Conservation (phyloP, 2,329 filamentous ascomycete species). For the Aureobasidium mangrovei region DNA sequence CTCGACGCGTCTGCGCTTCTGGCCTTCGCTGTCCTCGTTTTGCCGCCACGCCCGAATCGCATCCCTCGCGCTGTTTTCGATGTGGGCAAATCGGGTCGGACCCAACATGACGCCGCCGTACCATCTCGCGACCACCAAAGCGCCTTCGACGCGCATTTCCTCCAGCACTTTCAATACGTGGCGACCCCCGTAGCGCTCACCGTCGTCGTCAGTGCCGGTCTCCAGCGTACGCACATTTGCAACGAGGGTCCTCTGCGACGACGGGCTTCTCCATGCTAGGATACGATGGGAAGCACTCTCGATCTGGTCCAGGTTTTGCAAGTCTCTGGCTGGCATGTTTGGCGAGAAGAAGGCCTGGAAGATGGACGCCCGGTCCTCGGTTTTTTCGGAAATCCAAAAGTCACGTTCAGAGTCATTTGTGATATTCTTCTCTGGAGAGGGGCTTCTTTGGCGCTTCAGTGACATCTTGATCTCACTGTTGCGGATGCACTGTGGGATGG, state of each 20-base stretch:
- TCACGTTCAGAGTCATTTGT: constrained; percentile 16
- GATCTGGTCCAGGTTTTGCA: constrained; percentile 39
- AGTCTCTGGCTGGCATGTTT: constrained; percentile 30
- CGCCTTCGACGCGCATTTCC: constrained; percentile 36
- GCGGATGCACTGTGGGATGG: no score
- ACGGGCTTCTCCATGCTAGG: constrained; percentile 38
- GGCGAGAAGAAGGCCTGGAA: constrained; percentile 45
- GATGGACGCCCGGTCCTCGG: constrained; percentile 43
- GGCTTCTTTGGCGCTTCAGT: constrained; percentile 13
- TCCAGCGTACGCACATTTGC: constrained; percentile 9
- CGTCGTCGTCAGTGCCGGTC: constrained; percentile 45
- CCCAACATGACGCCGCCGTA: constrained; percentile 47
- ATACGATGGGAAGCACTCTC: constrained; percentile 42
- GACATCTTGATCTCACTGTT: background rate
- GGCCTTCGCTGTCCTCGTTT: constrained; percentile 25
- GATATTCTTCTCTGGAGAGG: constrained; percentile 8
- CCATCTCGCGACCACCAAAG: constrained; percentile 46
- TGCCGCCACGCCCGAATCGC: constrained; percentile 37
- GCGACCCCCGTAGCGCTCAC: constrained; percentile 44
- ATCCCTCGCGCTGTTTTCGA: constrained; percentile 41
- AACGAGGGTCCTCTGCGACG: constrained; percentile 10
- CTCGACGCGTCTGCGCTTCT: constrained; percentile 29
- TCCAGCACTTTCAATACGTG: constrained; percentile 40
- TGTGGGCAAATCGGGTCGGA: constrained; percentile 44
- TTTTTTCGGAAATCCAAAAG: constrained; percentile 38